phyloP scores from a whole-genome alignment of 108 stramenopile species.

The Parmales sp. region DNA sequence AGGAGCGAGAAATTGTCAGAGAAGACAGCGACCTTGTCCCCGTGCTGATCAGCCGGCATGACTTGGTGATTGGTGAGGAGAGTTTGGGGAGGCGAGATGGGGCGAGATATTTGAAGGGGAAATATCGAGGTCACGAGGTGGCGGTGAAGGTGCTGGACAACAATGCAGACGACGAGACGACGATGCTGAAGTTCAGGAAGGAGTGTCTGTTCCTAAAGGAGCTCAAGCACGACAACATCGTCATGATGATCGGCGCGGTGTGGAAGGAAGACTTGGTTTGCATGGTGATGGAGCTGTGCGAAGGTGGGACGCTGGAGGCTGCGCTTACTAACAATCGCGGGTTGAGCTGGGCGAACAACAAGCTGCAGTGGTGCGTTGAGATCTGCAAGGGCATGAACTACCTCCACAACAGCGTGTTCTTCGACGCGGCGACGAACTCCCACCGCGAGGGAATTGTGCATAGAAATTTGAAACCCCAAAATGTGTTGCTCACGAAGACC shows the following conservation, averaged over 20 bases:
- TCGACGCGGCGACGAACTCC: background rate
- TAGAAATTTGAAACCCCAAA: background rate
- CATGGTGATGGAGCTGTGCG: background rate
- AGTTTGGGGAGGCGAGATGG: too few relatives aligned
- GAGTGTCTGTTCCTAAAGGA: conserved; percentile 1
- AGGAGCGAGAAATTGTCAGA: too few relatives aligned
- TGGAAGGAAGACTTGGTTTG: background rate
- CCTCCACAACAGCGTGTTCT: conserved; percentile 6
- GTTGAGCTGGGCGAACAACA: background rate
- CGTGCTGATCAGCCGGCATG: too few relatives aligned
- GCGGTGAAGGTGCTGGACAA: too few relatives aligned
- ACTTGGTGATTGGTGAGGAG: too few relatives aligned
- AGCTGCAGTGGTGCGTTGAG: background rate
- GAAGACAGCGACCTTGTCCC: too few relatives aligned
- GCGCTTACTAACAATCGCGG: background rate
- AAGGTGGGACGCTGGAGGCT: background rate
- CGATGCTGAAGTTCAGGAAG: background rate
- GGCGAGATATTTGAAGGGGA: too few relatives aligned
- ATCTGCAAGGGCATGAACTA: background rate
- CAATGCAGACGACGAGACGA: too few relatives aligned
- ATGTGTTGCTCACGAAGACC: background rate
- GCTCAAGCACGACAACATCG: conserved; percentile 3
- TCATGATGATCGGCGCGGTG: background rate
- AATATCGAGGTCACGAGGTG: too few relatives aligned
- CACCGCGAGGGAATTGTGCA: background rate